phyloP scores from a whole-genome alignment of 768 basidiomycete species.

The Lactarius sanguifluus region DNA sequence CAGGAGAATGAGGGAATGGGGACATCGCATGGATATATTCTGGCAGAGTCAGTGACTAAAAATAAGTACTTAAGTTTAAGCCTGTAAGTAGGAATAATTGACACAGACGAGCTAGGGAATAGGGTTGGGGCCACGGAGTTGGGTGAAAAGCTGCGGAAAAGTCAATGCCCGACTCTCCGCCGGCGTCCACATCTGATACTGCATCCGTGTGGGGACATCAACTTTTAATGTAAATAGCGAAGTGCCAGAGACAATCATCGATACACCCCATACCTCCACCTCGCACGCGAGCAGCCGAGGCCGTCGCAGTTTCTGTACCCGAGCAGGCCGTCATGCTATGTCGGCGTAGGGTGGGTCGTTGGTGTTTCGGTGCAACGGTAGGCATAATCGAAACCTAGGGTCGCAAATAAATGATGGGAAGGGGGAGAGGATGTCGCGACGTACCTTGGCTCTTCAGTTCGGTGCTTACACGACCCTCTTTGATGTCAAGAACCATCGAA shows the following conservation, averaged over 20 bases:
- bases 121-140: not conserved
- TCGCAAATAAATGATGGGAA: not conserved
- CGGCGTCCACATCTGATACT: no score
- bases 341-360: constrained; percentile 57
- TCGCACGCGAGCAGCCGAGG: not conserved
- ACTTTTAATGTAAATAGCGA: not conserved
- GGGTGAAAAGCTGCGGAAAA: not conserved
- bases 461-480: constrained; percentile 88
- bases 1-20: no score
- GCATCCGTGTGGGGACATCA: not conserved
- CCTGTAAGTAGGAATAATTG: no score
- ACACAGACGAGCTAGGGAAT: no score
- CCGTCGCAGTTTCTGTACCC: not conserved
- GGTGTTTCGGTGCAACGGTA: constrained; percentile 74
- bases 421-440: constrained; percentile 29
- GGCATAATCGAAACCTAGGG: constrained; percentile 89
- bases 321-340: constrained; percentile 32
- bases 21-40: no score
- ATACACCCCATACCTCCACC: not conserved
- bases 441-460: constrained; percentile 91
- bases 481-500: constrained; percentile 81
- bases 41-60: no score
- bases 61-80: no score
- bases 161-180: not conserved
- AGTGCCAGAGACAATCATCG: not conserved